Conservation (phyloP, 495 filamentous ascomycete genomes). For the Penicillium diatomitis region DNA sequence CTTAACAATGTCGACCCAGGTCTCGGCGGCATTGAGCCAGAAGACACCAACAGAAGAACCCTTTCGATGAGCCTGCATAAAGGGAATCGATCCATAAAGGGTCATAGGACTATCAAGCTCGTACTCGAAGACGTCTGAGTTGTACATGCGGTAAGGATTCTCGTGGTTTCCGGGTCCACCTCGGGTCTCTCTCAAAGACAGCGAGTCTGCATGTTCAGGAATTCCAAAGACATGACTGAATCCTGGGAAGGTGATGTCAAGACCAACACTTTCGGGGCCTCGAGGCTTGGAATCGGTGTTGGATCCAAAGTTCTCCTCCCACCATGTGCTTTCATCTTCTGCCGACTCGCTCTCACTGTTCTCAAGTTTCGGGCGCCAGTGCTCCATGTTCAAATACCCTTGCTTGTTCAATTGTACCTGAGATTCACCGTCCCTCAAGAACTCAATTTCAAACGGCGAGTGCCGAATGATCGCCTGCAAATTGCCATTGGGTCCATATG, state of each 20-base stretch:
- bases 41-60: slow-evolving; percentile 94
- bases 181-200: slow-evolving; percentile 80
- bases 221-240: slow-evolving; percentile 93
- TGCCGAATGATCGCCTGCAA: slow-evolving; percentile 78
- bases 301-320: slow-evolving; percentile 93
- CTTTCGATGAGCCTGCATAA: slow-evolving; percentile 94
- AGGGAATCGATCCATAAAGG: slow-evolving; percentile 89
- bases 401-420: slow-evolving; percentile 83
- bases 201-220: slow-evolving; percentile 80
- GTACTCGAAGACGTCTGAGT: slow-evolving; percentile 96
- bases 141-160: slow-evolving; percentile 94
- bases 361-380: slow-evolving; percentile 88
- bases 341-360: slow-evolving; percentile 41
- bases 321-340: slow-evolving; percentile 82
- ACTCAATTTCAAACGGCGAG: slow-evolving; percentile 73
- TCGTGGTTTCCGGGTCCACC: slow-evolving; percentile 77
- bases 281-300: slow-evolving; percentile 89
- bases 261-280: slow-evolving; percentile 77
- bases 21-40: slow-evolving; percentile 96
- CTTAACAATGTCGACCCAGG: slow-evolving; percentile 93
- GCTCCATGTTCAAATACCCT: slow-evolving; percentile 83
- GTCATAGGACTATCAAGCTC: slow-evolving; percentile 96
- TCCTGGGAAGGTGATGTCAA: slow-evolving; percentile 86
- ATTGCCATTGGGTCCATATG: slow-evolving; percentile 66
- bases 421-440: slow-evolving; percentile 70